Evolutionary conservation across 805 yeast species (phyloP), one percentile per base, ranked within the genome.

Genomic region (Wickerhamomyces xylosicus): DNA sequence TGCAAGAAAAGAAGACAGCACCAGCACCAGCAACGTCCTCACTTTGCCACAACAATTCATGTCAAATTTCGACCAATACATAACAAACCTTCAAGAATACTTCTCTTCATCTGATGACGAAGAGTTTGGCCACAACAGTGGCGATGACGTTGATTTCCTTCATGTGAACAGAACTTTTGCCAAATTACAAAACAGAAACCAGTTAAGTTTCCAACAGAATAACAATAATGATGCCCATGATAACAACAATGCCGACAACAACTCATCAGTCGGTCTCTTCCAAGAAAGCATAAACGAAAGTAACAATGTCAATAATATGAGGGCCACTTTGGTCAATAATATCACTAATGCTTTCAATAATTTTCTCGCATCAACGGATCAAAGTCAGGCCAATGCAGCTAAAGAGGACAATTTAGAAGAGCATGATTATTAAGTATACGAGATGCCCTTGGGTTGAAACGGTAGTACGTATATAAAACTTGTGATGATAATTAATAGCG

Each of bases 1-100:
- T 4, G 7, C 33, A 7, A 13, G 19, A 15, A 29, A 25, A 18
- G 35, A 15, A 13, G 21, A 21, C 1, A 31, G 15, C 17, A 27
- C 18, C 22, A 34, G 11, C 13, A 18, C 16, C n/a, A 11, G 34
- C 17, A 3, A 34, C 34, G 4, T 35, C 46, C 21, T 54, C 16
- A 53, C 56, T 3, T 39, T 54, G 11, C 55, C 58, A n/a, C 54
- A 50, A 39, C 58, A 54, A 34, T 37, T 53, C n/a, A 34, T 53
- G 41, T 47, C 39, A n/a, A 54, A 54, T 35, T 45, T 53, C 39
- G 57, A 53, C 32, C 48, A 46, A 15, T 53, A 48, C 34, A 33
- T 53, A 8, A 49, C 52, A n/a, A 53, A 44, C 32, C 41, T 54
- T 31, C 46, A 47, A 16, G 45, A 39, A 14, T 15, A 31, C 19